Evolutionary conservation across 768 basidiomycete species (phyloP), one percentile per base, ranked within the genome.

Genomic region (Phlebiopsis gigantea): DNA sequence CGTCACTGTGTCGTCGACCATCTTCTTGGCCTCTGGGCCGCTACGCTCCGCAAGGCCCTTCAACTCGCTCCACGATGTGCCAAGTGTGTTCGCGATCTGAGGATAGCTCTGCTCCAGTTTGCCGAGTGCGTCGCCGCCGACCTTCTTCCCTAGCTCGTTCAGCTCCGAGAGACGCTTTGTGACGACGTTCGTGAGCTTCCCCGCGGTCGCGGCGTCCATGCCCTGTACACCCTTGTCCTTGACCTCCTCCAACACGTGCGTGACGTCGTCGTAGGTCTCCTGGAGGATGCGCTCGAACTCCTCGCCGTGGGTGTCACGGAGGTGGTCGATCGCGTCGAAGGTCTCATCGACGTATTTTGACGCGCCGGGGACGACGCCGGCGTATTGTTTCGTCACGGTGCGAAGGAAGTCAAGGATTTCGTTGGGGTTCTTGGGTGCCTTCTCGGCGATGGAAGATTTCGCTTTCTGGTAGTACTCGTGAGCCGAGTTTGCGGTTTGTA

Each of bases 301-400:
- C 24, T 75, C 71, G 4, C 69, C 60, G 46, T 79, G 75, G 17
- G 68, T 63, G 28, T 73, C 69, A 29, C 71, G 68, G 12, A 74
- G 62, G 51, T 71, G 63, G 46, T 74, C 74, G 41, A 78, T 59
- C n/a, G 65, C 63, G 61, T 79, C 75, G 60, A 81, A 79, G 0
- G 68, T 72, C 45, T 58, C 62, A 66, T 80, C 77, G 54, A 79
- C 68, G 42, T 74, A 56, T 5, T 67, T 47, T 1, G 66, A 68
- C 0, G 75, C 70, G 2, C 73, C 73, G 1, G 78, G 78, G 29
- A 79, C 60, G 48, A 71, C 57, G 29, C 66, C 67, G 26, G 72
- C 66, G 62, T 78, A 78, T 10, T 74, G 66, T 62, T 76, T 78
- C 25, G 72, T 72, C 31, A 72, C 68, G 34, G 61, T 55, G 54